Percentiles rank a stretch among this genome's conserved stretches.
Conservation (phyloP, 2,329 filamentous ascomycete species). For the Cadophora gregata region DNA sequence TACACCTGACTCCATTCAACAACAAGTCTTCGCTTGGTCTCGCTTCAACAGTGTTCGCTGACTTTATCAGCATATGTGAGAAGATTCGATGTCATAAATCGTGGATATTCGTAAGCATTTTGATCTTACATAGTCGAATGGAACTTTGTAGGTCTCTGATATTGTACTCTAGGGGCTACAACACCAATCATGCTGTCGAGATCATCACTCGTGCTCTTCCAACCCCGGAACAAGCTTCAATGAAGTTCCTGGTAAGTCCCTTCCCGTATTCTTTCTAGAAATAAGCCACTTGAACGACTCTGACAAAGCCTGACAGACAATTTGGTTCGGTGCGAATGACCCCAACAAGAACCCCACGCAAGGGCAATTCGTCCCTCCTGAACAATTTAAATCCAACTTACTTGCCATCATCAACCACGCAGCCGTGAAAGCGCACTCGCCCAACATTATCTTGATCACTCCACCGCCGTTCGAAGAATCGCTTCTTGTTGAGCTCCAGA, state of each 20-base stretch:
- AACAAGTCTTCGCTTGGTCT: background rate
- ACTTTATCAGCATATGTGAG: constrained; percentile 32
- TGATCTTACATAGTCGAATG: background rate
- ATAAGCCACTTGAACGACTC: background rate
- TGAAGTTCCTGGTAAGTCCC: constrained; percentile 31
- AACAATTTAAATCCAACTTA: constrained; percentile 75
- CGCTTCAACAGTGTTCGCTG: background rate
- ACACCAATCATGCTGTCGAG: constrained; percentile 35
- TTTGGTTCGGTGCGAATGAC: constrained; percentile 92
- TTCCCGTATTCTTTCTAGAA: background rate
- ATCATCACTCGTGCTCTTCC: constrained; percentile 31
- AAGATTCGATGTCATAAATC: constrained; percentile 38
- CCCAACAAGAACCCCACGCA: constrained; percentile 66
- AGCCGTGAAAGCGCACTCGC: constrained; percentile 69
- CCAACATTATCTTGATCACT: constrained; percentile 77
- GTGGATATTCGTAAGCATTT: constrained; percentile 31
- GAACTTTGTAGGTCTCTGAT: constrained; percentile 3
- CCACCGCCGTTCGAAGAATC: constrained; percentile 87
- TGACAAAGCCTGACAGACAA: constrained; percentile 36
- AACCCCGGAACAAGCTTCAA: constrained; percentile 33
- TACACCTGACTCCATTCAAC: background rate
- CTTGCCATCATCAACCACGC: constrained; percentile 74
- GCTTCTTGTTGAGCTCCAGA: constrained; percentile 46
- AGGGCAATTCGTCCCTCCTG: constrained; percentile 76
- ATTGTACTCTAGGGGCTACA: constrained; percentile 33